Base-by-base conservation (phyloP, 306 rosid genomes). In the Fagus crenata region DNA sequence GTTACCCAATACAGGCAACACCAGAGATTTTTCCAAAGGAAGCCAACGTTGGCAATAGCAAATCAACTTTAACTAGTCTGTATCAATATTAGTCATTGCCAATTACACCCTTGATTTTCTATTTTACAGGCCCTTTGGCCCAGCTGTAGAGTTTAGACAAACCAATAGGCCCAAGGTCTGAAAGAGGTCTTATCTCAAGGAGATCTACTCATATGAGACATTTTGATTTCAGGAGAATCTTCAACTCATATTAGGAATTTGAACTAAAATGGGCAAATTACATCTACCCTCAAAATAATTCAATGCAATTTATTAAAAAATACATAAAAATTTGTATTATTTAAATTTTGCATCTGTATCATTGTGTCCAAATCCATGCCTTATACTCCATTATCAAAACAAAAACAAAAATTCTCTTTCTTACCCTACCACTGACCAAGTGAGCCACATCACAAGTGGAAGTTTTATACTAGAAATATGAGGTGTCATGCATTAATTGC, bases 311-410 rank as follows among this genome's bases (percentile, higher is more conserved):
- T 61, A 12, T 3, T 11, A 11, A 33, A 31, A 6, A 0, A 35
- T 4, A 63, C 0, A 36, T 11, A 59, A 35, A 0, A 36, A 2
- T 1, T 1, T 12, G 13, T 58, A 28, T 58, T 28, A 58, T 58
- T 28, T 58, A 8, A 2, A 63, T 35, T 60, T 60, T 63, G 22
- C 43, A 63, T 14, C 4, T 12, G 42, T 36, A 15, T 4, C 37
- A 58, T 58, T 58, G 8, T 35, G 43, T 35, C 69, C 42, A 33
- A 15, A n/a, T 63, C 40, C 69, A 63, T 35, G 69, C 69, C 69
- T 11, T 39, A 35, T 35, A 61, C 18, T 33, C 68, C 22, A 56
- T 56, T 31, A 22, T 18, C 28, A 22, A 32, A 63, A 7, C 67
- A 13, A 63, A 35, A 35, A 13, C 7, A 63, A 33, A 33, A 61